A percentile compares a stretch with the other conserved stretches of the same genome.
Evolutionary conservation across 768 basidiomycete genomes (phyloP).

Genomic region (Boletus sensibilis): DNA sequence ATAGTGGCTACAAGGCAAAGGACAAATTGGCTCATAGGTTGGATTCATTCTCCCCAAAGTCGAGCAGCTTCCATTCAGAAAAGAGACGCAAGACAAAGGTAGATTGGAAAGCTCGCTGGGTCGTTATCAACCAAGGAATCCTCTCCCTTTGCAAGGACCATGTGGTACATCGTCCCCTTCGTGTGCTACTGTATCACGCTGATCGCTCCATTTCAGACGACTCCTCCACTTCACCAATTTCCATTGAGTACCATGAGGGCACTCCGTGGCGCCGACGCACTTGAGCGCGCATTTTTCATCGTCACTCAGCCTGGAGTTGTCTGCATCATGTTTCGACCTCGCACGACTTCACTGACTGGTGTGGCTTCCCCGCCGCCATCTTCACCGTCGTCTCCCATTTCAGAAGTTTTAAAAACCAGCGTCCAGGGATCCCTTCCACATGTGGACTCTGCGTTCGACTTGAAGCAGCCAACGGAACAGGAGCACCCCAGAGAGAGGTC

Average conservation of each 20-base stretch:
- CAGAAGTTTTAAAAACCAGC: constrained; percentile 11
- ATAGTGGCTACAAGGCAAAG: constrained; percentile 8
- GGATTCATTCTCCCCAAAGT: constrained; percentile 10
- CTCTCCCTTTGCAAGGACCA: constrained; percentile 55
- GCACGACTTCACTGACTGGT: background rate
- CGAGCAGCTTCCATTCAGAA: constrained; percentile 11
- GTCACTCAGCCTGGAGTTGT: constrained; percentile 33
- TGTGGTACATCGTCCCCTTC: constrained; percentile 39
- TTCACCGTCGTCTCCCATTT: constrained; percentile 26
- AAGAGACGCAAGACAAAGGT: constrained; percentile 38
- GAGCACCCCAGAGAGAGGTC: background rate
- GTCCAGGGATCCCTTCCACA: background rate
- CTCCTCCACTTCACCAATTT: constrained; percentile 38
- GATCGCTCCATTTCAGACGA: constrained; percentile 35
- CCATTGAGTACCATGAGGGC: constrained; percentile 41
- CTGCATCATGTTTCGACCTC: constrained; percentile 40
- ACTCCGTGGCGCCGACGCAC: constrained; percentile 45
- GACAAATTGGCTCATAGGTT: constrained; percentile 10
- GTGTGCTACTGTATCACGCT: background rate
- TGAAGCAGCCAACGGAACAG: constrained; percentile 5
- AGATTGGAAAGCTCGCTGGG: constrained; percentile 66
- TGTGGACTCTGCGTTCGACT: background rate
- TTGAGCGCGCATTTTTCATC: constrained; percentile 32
- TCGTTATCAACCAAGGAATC: constrained; percentile 56
- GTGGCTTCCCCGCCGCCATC: constrained; percentile 20